Evolutionary conservation across 2,329 filamentous ascomycete species (phyloP).

Genomic region (Neofusicoccum laricinum): DNA sequence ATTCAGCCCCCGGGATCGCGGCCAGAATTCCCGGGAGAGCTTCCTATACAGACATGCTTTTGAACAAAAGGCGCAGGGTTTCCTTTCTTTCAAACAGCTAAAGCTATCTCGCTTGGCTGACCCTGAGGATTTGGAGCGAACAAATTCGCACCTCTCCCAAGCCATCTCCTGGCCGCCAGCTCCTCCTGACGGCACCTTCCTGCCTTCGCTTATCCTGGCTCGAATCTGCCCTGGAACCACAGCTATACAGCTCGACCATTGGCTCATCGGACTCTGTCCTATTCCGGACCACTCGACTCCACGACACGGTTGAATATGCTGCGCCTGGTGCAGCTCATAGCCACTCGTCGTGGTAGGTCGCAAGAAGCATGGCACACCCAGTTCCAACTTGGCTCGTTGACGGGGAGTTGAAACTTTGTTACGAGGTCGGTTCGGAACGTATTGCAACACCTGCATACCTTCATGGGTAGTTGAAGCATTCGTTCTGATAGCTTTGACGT

Average conservation of each 20-base stretch:
- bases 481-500: too few species aligned
- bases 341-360: too few species aligned
- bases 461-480: too few species aligned
- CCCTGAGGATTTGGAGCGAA: not conserved
- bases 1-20: not conserved
- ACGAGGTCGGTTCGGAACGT: too few species aligned
- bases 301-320: too few species aligned
- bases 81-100: not conserved
- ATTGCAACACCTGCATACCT: too few species aligned
- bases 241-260: too few species aligned
- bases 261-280: not conserved
- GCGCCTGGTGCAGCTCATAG: too few species aligned
- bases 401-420: too few species aligned
- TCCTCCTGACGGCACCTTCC: not conserved
- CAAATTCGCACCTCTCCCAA: not conserved
- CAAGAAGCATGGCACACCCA: too few species aligned
- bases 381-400: too few species aligned
- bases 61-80: not conserved
- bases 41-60: not conserved
- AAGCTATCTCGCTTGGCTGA: not conserved
- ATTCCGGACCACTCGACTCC: not conserved
- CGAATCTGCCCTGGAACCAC: not conserved
- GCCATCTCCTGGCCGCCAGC: not conserved
- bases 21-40: not conserved
- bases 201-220: not conserved